Evolutionary conservation across 2,329 filamentous ascomycete species (phyloP).

Genomic region (Pezicula rhizophila): DNA sequence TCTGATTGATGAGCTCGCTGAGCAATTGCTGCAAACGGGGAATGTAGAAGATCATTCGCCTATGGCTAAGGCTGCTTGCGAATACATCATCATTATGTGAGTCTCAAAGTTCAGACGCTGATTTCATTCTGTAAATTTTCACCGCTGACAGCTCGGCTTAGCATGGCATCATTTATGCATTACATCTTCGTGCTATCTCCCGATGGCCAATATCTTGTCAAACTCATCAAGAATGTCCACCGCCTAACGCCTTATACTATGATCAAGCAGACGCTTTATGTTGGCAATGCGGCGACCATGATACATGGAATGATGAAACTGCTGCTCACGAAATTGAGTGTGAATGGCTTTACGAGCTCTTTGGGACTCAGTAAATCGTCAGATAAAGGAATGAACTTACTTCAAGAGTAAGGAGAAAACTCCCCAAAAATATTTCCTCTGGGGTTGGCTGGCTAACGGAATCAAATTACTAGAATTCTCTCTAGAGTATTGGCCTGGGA

Average conservation of each 20-base stretch:
- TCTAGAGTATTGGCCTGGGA: constrained; percentile 70
- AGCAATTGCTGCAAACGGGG: constrained; percentile 51
- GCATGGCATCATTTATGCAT: constrained; percentile 68
- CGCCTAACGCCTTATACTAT: constrained; percentile 66
- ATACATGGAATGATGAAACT: constrained; percentile 68
- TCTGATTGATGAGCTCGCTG: constrained; percentile 59
- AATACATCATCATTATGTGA: constrained; percentile 53
- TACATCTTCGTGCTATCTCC: constrained; percentile 67
- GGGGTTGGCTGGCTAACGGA: too few species aligned
- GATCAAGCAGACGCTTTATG: constrained; percentile 65
- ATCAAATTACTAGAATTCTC: constrained; percentile 51
- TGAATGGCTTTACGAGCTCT: constrained; percentile 73
- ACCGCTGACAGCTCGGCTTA: constrained; percentile 27
- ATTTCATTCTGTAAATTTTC: background rate
- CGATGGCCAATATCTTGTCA: constrained; percentile 68
- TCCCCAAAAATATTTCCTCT: background rate
- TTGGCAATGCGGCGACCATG: constrained; percentile 79
- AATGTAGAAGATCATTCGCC: constrained; percentile 59
- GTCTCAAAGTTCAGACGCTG: background rate
- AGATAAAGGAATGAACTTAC: constrained; percentile 73
- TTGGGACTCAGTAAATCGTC: constrained; percentile 65
- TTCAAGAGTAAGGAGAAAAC: constrained; percentile 43
- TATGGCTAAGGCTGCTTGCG: constrained; percentile 56
- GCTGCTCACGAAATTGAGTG: constrained; percentile 70
- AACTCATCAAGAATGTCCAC: constrained; percentile 64